Base-by-base conservation (phyloP, 805 yeast genomes). In the Barnettozyma pratensis region DNA sequence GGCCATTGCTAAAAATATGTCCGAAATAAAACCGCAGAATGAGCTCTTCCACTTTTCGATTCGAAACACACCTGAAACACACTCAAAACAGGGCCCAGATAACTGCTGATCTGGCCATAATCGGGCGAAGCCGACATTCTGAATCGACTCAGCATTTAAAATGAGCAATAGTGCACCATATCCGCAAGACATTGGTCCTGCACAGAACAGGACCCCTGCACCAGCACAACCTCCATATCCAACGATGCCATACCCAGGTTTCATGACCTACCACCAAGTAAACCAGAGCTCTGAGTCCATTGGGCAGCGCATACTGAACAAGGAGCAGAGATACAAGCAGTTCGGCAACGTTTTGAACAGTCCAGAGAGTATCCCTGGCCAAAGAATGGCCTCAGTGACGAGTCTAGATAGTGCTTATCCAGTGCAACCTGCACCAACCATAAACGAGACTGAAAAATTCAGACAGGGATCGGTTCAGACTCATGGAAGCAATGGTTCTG, bases 261-360 rank as follows among this genome's bases (percentile, higher is more conserved):
- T 48, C 11, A 9, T 42, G 3, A 41, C 38, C 42, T 39, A 49
- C 42, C 55, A 51, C 7, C 26, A 32, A 6, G 27, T 42, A n/a
- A 53, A 52, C 36, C 40, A 44, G 7, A 53, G 57, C 32, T 42
- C 58, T 4, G 58, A 54, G 14, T 55, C 58, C 7, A 30, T 55
- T 5, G 42, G 45, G 4, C 44, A 46, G 29, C 42, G 50, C n/a
- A 43, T 55, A 7, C 34, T 32, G 29, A 48, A 48, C 30, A 51
- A 52, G 41, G 54, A 49, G 14, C 52, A 50, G 26, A 40, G 51
- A 44, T 44, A 47, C 26, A 37, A 41, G 12, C 39, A 46, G 30
- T 47, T 30, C 26, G 41, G 44, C 19, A 19, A 19, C 19, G 19
- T 19, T 19, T 19, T 19, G 19, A 19, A 19, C 19, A 19, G 3